phyloP scores from a whole-genome alignment of 208 protist genomes.

The Porcisia deanei region DNA sequence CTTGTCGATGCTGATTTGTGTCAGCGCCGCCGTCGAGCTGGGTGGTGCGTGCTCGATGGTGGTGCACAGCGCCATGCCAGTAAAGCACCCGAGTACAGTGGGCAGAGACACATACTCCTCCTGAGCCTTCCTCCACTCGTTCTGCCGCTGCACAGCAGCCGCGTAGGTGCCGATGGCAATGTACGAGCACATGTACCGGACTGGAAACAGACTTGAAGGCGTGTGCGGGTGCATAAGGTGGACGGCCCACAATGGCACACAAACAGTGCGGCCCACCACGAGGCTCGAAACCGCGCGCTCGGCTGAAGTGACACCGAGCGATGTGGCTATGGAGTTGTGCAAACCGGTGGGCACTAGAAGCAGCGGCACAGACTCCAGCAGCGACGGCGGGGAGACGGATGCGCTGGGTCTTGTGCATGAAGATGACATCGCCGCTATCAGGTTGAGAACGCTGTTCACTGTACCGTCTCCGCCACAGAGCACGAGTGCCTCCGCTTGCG shows the following conservation, averaged over 20 bases:
- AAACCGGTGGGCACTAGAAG: constrained; percentile 69
- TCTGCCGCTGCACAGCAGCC: constrained; percentile 47
- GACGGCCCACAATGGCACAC: constrained; percentile 75
- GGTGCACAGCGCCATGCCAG: constrained; percentile 56
- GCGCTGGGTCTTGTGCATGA: not conserved
- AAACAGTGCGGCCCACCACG: constrained; percentile 50
- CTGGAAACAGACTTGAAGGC: constrained; percentile 1
- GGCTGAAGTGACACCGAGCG: constrained; percentile 61
- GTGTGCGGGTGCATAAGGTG: constrained; percentile 27
- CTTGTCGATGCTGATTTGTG: not conserved
- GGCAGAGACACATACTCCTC: constrained; percentile 69
- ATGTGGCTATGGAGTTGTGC: constrained; percentile 79
- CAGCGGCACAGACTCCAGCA: constrained; percentile 39
- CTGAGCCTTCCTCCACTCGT: constrained; percentile 40
- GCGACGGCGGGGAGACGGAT: constrained; percentile 3
- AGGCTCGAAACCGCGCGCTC: constrained; percentile 68
- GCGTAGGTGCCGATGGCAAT: constrained; percentile 64
- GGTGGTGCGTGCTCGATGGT: constrained; percentile 33
- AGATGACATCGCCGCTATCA: constrained; percentile 30
- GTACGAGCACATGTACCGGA: constrained; percentile 74
- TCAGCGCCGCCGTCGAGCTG: constrained; percentile 35
- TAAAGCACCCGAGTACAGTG: constrained; percentile 35
- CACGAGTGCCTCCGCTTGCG: constrained; percentile 43
- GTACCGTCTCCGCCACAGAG: constrained; percentile 83
- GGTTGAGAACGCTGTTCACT: constrained; percentile 67